phyloP scores from a whole-genome alignment of 148 eudicot genomes.

The Gaultheria prostrata region DNA sequence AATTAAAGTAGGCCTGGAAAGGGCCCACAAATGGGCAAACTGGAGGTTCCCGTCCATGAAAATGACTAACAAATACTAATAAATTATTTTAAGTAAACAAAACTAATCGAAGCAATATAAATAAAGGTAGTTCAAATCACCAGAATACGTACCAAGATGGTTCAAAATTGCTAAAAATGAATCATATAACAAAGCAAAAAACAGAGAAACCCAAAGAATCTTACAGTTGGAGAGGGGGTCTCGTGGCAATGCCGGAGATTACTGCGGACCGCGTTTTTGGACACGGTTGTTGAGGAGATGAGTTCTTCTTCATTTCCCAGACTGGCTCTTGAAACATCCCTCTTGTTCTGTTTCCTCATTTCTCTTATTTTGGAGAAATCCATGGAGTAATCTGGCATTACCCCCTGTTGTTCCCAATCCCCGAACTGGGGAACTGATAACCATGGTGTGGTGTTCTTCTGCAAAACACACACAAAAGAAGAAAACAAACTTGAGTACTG shows the following conservation, averaged over 20 bases:
- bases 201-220: constrained; percentile 20
- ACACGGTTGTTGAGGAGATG: constrained; percentile 49
- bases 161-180: too few species aligned
- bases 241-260: constrained; percentile 46
- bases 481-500: neutral
- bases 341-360: constrained; percentile 88
- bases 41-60: too few species aligned
- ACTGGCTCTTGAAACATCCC: constrained; percentile 91
- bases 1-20: too few species aligned
- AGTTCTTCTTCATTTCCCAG: constrained; percentile 90
- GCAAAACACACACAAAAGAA: neutral
- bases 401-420: constrained; percentile 94
- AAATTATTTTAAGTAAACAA: too few species aligned
- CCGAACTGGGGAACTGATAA: constrained; percentile 97
- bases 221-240: constrained; percentile 75
- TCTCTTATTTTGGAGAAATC: constrained; percentile 95
- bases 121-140: too few species aligned
- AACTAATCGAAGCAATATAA: too few species aligned
- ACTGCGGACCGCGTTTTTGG: constrained; percentile 31
- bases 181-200: neutral
- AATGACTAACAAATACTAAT: too few species aligned
- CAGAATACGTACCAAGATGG: too few species aligned
- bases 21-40: too few species aligned
- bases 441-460: constrained; percentile 68
- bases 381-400: constrained; percentile 76